Percentiles rank a stretch among this genome's conserved stretches.
phyloP scores from a whole-genome alignment of 129 eudicot genomes.

The Smallanthus sonchifolius region DNA sequence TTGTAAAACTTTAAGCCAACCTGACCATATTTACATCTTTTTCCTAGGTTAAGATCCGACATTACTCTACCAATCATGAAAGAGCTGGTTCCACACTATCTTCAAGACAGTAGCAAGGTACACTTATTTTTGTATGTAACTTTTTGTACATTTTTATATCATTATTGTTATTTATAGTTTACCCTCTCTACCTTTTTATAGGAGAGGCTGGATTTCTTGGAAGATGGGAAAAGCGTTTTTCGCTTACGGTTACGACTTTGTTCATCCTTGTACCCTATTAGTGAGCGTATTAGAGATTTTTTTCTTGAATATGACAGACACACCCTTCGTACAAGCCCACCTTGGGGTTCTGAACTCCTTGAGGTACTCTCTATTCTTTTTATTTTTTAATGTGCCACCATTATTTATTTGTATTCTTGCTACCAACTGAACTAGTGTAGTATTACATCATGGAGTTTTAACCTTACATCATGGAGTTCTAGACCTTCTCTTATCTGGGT shows the following conservation, averaged over 20 bases:
- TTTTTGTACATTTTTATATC: background rate
- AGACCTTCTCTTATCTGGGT: background rate
- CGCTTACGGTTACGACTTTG: conserved; percentile 82
- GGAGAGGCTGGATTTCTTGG: conserved; percentile 92
- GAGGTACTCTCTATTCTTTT: conserved; percentile 49
- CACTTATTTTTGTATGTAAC: background rate
- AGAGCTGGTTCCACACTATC: conserved; percentile 95
- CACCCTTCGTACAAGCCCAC: conserved; percentile 96
- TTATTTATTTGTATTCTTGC: background rate
- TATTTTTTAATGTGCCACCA: background rate
- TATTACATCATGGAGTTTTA: background rate
- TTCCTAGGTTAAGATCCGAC: conserved; percentile 75
- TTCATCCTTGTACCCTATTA: conserved; percentile 85
- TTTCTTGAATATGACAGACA: conserved; percentile 98
- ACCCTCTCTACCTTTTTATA: conserved; percentile 17
- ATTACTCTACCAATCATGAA: conserved; percentile 84
- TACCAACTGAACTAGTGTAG: background rate
- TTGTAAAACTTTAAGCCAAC: background rate
- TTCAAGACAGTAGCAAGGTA: conserved; percentile 91
- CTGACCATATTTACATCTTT: conserved; percentile 3
- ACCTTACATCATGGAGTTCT: background rate
- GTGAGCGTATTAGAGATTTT: conserved; percentile 95
- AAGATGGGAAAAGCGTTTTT: conserved; percentile 88
- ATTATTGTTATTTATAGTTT: background rate
- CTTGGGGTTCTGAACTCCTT: conserved; percentile 99